Percentiles rank a stretch among this genome's conserved stretches.
These are phyloP conservation scores for Rhizomucor miehei DNA, from an alignment of 371 early-diverging fungal genomes.

Conservation along the genomic window DNA sequence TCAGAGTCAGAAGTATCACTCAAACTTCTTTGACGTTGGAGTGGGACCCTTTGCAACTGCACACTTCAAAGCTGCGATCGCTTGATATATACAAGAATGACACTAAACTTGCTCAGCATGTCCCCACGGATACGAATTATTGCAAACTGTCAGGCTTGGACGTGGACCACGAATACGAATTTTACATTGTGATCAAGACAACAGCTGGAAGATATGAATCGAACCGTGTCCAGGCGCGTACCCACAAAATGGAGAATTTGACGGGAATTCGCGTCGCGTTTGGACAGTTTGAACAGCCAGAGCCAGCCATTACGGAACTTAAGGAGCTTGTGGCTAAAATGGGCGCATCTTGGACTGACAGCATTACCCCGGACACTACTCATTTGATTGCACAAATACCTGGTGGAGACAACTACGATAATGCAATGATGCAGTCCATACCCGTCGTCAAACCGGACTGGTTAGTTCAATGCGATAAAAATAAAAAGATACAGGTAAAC, in stretches of 20 bases:
- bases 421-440: conserved; percentile 85
- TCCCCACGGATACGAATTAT: conserved; percentile 58
- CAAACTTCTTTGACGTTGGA: conserved; percentile 88
- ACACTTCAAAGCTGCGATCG: conserved; percentile 75
- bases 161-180: conserved; percentile 84
- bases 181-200: conserved; percentile 83
- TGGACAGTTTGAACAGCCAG: conserved; percentile 76
- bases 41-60: conserved; percentile 85
- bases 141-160: conserved; percentile 88
- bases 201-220: conserved; percentile 83
- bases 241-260: conserved; percentile 90
- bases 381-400: conserved; percentile 86
- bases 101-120: conserved; percentile 48
- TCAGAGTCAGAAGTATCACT: conserved; percentile 77
- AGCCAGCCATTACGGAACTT: conserved; percentile 63
- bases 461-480: conserved; percentile 86
- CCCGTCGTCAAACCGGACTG: conserved; percentile 94
- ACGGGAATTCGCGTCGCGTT: conserved; percentile 93
- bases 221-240: conserved; percentile 73
- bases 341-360: conserved; percentile 85
- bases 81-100: conserved; percentile 86
- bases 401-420: conserved; percentile 82
- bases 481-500: conserved; percentile 84
- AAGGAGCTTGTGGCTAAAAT: conserved; percentile 79
- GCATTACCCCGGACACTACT: conserved; percentile 85